Evolutionary conservation across 306 rosid genomes (phyloP).

Genomic region (Comarum palustre): DNA sequence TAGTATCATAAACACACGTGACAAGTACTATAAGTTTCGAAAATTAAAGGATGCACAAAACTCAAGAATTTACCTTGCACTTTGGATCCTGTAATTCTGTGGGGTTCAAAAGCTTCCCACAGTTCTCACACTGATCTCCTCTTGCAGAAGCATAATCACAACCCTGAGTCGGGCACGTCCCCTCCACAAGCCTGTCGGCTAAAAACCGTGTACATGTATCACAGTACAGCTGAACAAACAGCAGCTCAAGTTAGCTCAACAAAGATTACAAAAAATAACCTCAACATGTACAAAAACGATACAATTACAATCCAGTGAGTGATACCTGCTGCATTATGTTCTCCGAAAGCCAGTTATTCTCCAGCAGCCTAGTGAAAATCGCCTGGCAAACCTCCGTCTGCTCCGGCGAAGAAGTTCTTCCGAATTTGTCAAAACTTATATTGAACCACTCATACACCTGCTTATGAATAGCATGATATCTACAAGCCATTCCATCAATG

Average conservation of each 20-base stretch:
- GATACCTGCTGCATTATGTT: slow-evolving; percentile 85
- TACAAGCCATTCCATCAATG: slow-evolving; percentile 19
- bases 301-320: neutral
- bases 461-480: slow-evolving; percentile 79
- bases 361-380: slow-evolving; percentile 59
- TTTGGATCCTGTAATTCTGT: slow-evolving; percentile 77
- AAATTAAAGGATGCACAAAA: neutral
- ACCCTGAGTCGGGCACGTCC: slow-evolving; percentile 68
- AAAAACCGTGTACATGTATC: slow-evolving; percentile 75
- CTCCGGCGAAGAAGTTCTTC: slow-evolving; percentile 77
- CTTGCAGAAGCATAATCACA: slow-evolving; percentile 90
- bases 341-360: slow-evolving; percentile 78
- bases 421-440: slow-evolving; percentile 88
- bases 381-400: slow-evolving; percentile 93
- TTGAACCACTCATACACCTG: slow-evolving; percentile 83
- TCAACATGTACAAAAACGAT: neutral
- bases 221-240: slow-evolving; percentile 72
- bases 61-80: slow-evolving; percentile 62
- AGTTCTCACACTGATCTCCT: slow-evolving; percentile 95
- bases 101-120: slow-evolving; percentile 87
- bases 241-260: slow-evolving; percentile 18
- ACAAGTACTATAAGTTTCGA: neutral
- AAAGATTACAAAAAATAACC: slow-evolving; percentile 1
- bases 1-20: neutral
- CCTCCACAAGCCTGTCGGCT: slow-evolving; percentile 94